Base-by-base conservation (phyloP, 371 early-diverging fungal species). In the Syncephalastrum racemosum region DNA sequence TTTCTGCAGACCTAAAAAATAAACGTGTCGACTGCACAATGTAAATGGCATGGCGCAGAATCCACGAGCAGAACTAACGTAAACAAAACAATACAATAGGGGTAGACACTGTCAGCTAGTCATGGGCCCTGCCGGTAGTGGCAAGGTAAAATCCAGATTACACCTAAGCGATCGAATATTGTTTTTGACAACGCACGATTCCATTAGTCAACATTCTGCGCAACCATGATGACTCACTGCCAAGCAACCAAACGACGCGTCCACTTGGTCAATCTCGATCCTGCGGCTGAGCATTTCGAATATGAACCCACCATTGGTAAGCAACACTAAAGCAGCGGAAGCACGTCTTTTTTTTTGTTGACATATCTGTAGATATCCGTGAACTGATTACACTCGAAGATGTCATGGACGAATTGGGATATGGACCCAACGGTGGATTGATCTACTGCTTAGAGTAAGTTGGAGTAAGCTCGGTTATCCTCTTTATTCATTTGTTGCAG, bases 341-440 rank as follows among this genome's bases (percentile, higher is more conserved):
- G 14, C 19, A 1, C 19, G n/a, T 19, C 20, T 14, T 13, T 19
- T 23, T n/a, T 1, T n/a, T 40, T 51, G 22, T 20, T 40, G 18
- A 51, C 20, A 22, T 47, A 40, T 45, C 13, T 15, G 41, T 81
- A 77, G 96, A 99, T 68, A 95, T 99, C 49, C 82, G 93, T 55
- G 98, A 99, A 43, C 82, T 97, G 54, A 95, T 99, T 59, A 90
- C 96, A 1, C 73, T 99, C 10, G 95, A 95, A 47, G 99, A 99
- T 72, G 97, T 98, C 12, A 97, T 99, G 95, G 95, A 97, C 41
- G 95, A 98, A 67, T 85, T 96, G 39, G 87, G 92, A 27, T 95
- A 89, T 72, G 99, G 99, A 47, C 99, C 99, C 19, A 99, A 99
- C 73, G 99, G 99, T 48, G 99, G 97, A 4, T 79, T 99, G 46